Evolutionary conservation across 2,329 filamentous ascomycete genomes (phyloP).

Genomic region (Laburnicola sp.): DNA sequence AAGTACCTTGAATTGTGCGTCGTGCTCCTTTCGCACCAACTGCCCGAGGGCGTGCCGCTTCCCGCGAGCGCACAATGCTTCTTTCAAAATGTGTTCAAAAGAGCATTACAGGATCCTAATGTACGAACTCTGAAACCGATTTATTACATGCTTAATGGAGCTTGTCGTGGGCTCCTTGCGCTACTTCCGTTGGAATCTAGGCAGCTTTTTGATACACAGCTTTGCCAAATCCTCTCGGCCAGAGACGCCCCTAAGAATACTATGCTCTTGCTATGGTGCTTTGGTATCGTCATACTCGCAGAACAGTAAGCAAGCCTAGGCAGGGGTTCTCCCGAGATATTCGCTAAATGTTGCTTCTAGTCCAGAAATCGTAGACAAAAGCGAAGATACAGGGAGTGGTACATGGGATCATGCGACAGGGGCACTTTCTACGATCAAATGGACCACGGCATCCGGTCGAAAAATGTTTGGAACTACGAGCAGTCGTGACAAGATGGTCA

Average conservation of each 20-base stretch:
- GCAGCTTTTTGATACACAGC: slow-evolving; percentile 31
- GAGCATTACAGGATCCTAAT: slow-evolving; percentile 26
- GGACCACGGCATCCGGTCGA: slow-evolving; percentile 35
- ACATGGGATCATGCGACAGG: background rate
- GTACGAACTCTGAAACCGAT: slow-evolving; percentile 31
- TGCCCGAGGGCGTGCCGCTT: slow-evolving; percentile 34
- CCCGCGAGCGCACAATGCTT: slow-evolving; percentile 41
- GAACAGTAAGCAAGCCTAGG: slow-evolving; percentile 23
- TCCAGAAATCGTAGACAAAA: slow-evolving; percentile 7
- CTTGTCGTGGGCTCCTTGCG: slow-evolving; percentile 35
- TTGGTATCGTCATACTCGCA: slow-evolving; percentile 35
- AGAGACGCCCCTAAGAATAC: slow-evolving; percentile 26
- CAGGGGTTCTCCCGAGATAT: background rate
- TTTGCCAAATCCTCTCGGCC: slow-evolving; percentile 34
- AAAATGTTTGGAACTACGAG: slow-evolving; percentile 36
- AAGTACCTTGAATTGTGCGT: slow-evolving; percentile 38
- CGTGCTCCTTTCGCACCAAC: slow-evolving; percentile 36
- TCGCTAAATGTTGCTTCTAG: slow-evolving; percentile 2
- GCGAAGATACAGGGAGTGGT: slow-evolving; percentile 4
- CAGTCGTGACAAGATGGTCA: slow-evolving; percentile 34
- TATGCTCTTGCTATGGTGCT: slow-evolving; percentile 39
- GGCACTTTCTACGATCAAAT: slow-evolving; percentile 10
- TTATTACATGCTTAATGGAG: slow-evolving; percentile 41
- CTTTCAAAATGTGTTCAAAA: slow-evolving; percentile 39
- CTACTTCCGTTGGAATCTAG: slow-evolving; percentile 26